phyloP scores from a whole-genome alignment of 257 asterid genomes.

The Salvia hispanica region DNA sequence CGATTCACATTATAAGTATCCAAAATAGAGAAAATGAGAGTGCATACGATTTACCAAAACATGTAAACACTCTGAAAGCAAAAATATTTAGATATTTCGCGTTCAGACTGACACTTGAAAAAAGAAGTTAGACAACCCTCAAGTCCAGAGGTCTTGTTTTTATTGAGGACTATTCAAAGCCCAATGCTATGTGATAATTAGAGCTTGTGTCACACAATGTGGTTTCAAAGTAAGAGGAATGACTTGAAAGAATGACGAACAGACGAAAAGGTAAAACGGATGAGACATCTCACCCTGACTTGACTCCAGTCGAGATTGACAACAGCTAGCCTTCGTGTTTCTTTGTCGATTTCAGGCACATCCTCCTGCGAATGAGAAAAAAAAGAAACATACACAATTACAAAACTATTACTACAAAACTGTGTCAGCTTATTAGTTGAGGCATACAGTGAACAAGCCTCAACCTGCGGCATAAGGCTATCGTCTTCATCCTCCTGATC shows the following conservation, averaged over 20 bases:
- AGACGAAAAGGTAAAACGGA: conserved; percentile 2
- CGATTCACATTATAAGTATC: conserved; percentile 16
- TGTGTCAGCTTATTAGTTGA: not conserved
- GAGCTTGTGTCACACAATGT: conserved; percentile 1
- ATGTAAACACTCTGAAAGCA: conserved; percentile 3
- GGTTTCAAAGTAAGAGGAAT: conserved; percentile 8
- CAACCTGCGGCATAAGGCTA: conserved; percentile 44
- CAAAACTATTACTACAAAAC: not conserved
- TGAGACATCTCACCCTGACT: conserved; percentile 64
- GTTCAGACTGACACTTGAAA: not conserved
- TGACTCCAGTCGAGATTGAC: conserved; percentile 92
- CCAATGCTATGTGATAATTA: not conserved
- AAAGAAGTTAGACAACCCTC: not conserved
- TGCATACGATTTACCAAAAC: not conserved
- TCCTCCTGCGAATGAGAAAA: conserved; percentile 48
- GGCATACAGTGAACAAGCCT: not conserved
- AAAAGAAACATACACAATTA: conserved; percentile 7
- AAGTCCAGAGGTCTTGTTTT: not conserved
- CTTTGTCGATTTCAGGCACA: conserved; percentile 79
- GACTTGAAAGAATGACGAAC: conserved; percentile 7
- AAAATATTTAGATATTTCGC: conserved; percentile 10
- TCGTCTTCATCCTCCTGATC: conserved; percentile 56
- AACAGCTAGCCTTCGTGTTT: conserved; percentile 79
- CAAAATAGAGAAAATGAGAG: not conserved
- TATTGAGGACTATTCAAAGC: not conserved